These are phyloP conservation scores for Penicillium turbatum DNA, from an alignment of 495 filamentous ascomycete species.

Conservation along the genomic window DNA sequence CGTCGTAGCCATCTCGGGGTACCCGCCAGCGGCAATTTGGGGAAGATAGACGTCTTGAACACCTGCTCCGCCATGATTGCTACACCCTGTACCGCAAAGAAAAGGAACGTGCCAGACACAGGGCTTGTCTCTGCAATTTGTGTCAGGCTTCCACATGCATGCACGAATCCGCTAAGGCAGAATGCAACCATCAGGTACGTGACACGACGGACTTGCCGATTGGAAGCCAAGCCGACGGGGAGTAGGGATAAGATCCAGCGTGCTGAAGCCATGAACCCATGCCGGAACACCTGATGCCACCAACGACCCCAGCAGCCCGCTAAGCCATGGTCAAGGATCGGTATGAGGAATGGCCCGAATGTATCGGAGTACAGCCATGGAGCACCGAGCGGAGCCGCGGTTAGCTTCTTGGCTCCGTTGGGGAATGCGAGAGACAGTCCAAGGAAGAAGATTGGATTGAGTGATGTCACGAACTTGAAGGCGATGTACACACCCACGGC, in stretches of 20 bases:
- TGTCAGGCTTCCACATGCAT: conserved; percentile 54
- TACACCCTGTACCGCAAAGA: conserved; percentile 55
- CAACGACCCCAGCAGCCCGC: conserved; percentile 74
- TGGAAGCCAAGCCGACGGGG: conserved; percentile 17
- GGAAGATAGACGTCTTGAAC: conserved; percentile 22
- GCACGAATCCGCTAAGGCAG: conserved; percentile 54
- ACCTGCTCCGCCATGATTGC: conserved; percentile 51
- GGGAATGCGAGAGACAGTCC: conserved; percentile 49
- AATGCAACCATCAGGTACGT: conserved; percentile 50
- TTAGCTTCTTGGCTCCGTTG: conserved; percentile 29
- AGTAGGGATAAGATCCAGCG: conserved; percentile 45
- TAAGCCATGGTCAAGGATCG: conserved; percentile 62
- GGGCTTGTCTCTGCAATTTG: conserved; percentile 43
- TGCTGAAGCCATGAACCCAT: conserved; percentile 59
- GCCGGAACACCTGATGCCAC: conserved; percentile 88
- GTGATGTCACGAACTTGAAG: conserved; percentile 50
- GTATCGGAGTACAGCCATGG: conserved; percentile 63
- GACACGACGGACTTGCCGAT: conserved; percentile 16
- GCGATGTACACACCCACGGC: conserved; percentile 49
- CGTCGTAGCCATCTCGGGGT: conserved; percentile 40
- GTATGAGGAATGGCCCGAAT: conserved; percentile 53
- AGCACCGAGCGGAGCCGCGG: conserved; percentile 46
- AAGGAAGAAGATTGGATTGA: conserved; percentile 54
- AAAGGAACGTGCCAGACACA: conserved; percentile 40
- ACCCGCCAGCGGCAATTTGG: conserved; percentile 20